Base-by-base conservation (phyloP, 192 early-diverging fungal genomes). In the Diversispora epigaea region DNA sequence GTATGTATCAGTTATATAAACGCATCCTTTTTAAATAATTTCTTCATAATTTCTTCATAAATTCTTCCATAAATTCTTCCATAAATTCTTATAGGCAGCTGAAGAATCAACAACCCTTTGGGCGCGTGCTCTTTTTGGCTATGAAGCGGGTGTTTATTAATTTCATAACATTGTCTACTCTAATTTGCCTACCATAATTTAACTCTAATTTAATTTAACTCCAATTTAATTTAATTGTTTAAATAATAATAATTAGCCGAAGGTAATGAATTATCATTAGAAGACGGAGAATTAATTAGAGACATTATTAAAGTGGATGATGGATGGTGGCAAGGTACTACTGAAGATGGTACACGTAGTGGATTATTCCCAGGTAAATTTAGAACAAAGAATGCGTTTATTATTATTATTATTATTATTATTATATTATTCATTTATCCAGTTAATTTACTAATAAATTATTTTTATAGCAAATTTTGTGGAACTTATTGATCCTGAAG, bases 281-380 rank as follows among this genome's bases (percentile, higher is more conserved):
- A 77, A 0, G 95, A 98, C 76, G 93, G 92, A 17, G 95, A 97
- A 57, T 81, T 91, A 12, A 90, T 98, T 60, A 84, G 77, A 15
- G 86, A 88, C 25, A 91, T 98, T 52, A 89, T 91, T 17, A 87
- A 94, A 82, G 60, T 94, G 57, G 93, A 94, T 79, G 91, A 94
- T 47, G 95, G 93, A 49, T 98, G 96, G 96, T 97, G 95, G 96
- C 86, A 89, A 52, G 96, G 94, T 66, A 84, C 85, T 40, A 91
- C 89, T 68, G 83, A 91, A 67, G 88, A 92, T 77, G 93, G 93
- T 11, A 77, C 82, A 22, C 83, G 89, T 10, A 84, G 84, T 47
- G 95, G 95, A 40, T 78, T 96, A 47, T 97, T 97, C 84, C 95
- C 95, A 25, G 86, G 85, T 77, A 87, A 84, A 40, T 25, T 55